Evolutionary conservation across 352 stramenopile species (phyloP).

Genomic region (Pythium sp.): DNA sequence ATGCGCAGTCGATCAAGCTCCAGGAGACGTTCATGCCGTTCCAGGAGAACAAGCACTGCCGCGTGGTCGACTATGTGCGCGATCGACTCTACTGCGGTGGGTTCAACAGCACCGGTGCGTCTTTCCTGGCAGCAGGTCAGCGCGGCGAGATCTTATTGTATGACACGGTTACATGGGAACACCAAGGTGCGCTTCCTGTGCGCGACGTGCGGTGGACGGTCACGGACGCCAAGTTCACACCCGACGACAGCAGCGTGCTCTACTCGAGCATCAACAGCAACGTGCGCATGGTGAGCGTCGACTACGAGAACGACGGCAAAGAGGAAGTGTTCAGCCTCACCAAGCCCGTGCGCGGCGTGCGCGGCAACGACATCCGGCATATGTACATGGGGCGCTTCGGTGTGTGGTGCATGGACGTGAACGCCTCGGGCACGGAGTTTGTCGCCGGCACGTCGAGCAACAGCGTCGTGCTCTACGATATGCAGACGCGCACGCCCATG

Average conservation of each 20-base stretch:
- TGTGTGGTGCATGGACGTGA: slow-evolving; percentile 80
- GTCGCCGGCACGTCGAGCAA: slow-evolving; percentile 74
- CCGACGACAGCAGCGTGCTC: slow-evolving; percentile 62
- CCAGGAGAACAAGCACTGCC: slow-evolving; percentile 73
- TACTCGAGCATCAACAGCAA: slow-evolving; percentile 85
- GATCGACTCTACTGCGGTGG: slow-evolving; percentile 79
- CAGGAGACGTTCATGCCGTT: slow-evolving; percentile 84
- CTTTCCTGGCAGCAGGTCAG: slow-evolving; percentile 73
- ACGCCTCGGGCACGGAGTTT: slow-evolving; percentile 75
- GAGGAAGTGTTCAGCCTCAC: slow-evolving; percentile 52
- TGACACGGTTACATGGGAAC: slow-evolving; percentile 70
- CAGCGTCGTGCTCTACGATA: slow-evolving; percentile 78
- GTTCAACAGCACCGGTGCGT: slow-evolving; percentile 67
- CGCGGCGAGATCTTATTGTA: slow-evolving; percentile 68
- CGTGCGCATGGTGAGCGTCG: slow-evolving; percentile 72
- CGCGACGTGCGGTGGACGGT: slow-evolving; percentile 80
- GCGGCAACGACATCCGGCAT: slow-evolving; percentile 13
- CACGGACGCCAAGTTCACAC: slow-evolving; percentile 81
- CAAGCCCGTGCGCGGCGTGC: slow-evolving; percentile 27
- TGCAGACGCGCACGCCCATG: slow-evolving; percentile 62
- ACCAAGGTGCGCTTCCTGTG: slow-evolving; percentile 43
- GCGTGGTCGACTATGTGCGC: slow-evolving; percentile 61
- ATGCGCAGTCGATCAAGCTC: slow-evolving; percentile 60
- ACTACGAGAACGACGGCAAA: slow-evolving; percentile 49
- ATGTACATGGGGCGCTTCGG: slow-evolving; percentile 50